These are phyloP conservation scores for Galerina marginata DNA, from an alignment of 768 basidiomycete species.

Conservation along the genomic window DNA sequence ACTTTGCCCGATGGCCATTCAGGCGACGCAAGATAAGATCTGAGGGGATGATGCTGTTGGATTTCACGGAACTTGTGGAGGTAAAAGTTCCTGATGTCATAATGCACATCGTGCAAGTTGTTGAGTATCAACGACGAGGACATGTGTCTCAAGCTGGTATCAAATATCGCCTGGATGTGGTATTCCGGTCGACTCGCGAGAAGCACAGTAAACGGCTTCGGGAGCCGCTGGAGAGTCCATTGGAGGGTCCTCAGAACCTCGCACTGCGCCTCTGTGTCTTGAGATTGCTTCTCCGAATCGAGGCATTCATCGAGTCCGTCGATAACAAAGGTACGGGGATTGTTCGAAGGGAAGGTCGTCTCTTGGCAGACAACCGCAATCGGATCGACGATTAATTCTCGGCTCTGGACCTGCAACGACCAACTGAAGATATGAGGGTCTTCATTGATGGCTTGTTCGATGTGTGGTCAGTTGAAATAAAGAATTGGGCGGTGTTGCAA, in stretches of 20 bases:
- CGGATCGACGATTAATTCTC: background rate
- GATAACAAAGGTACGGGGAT: constrained; percentile 15
- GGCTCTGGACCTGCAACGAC: background rate
- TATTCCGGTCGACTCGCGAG: constrained; percentile 26
- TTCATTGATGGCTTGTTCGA: background rate
- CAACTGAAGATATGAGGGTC: background rate
- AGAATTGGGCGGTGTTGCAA: background rate
- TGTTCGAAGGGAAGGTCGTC: background rate
- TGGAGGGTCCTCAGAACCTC: background rate
- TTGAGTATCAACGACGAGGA: background rate
- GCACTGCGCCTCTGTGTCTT: background rate
- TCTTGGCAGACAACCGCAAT: background rate
- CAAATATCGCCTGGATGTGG: constrained; percentile 14
- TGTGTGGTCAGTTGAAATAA: background rate
- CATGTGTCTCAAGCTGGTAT: background rate
- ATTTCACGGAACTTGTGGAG: constrained; percentile 7
- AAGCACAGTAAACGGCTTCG: constrained; percentile 15
- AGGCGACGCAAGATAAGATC: background rate
- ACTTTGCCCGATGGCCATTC: constrained; percentile 14
- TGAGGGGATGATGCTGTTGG: background rate
- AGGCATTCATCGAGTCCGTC: constrained; percentile 28
- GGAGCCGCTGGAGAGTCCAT: background rate
- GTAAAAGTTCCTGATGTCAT: constrained; percentile 15
- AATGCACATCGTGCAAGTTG: constrained; percentile 5
- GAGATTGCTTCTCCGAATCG: constrained; percentile 4